These are phyloP conservation scores for Lactarius sp. DNA, from an alignment of 768 basidiomycete species.

Conservation along the genomic window DNA sequence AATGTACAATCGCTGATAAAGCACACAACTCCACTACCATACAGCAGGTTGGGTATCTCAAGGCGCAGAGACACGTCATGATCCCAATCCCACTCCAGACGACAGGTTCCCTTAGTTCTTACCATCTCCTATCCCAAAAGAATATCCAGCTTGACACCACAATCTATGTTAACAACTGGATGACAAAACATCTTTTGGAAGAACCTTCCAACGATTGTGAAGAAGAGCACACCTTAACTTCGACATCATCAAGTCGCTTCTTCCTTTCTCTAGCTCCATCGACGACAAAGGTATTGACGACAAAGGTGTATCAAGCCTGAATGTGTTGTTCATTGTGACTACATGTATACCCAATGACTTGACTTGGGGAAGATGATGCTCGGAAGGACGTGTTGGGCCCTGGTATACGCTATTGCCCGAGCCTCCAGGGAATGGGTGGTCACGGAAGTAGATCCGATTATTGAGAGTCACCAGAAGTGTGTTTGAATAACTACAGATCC, in stretches of 20 bases:
- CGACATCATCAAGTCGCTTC: no score
- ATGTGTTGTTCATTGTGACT: not conserved
- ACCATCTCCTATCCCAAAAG: no score
- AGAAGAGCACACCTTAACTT: not conserved
- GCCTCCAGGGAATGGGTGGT: not conserved
- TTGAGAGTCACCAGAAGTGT: slow-evolving; percentile 29
- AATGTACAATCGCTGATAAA: no score
- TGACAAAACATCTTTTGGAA: no score
- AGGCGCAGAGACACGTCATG: no score
- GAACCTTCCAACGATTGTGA: not conserved
- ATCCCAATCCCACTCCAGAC: no score
- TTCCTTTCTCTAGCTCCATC: not conserved
- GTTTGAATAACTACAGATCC: slow-evolving; percentile 22
- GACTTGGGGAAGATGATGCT: not conserved
- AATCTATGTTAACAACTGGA: no score
- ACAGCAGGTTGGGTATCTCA: no score
- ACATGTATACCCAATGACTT: not conserved
- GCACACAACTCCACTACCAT: no score
- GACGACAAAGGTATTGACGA: not conserved
- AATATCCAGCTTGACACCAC: no score
- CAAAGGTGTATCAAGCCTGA: not conserved
- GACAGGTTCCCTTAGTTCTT: no score
- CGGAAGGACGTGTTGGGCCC: not conserved
- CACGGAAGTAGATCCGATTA: slow-evolving; percentile 16
- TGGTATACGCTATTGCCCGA: not conserved